Conservation (phyloP, 208 protist species). For the Crithidia bombi region DNA sequence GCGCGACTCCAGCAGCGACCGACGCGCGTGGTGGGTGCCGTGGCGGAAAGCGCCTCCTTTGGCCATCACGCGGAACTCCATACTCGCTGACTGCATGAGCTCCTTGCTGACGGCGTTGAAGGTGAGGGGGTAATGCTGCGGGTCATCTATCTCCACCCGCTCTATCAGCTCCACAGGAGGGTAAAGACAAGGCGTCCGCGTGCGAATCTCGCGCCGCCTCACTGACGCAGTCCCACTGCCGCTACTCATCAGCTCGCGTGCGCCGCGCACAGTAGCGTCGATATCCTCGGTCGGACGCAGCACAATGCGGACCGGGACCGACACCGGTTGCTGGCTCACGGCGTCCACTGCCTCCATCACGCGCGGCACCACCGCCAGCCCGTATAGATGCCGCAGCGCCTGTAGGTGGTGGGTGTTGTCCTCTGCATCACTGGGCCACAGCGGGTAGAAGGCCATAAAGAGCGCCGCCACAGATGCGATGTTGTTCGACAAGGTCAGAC, state of each 20-base stretch:
- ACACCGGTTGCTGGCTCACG: slow-evolving; percentile 75
- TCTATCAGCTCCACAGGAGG: slow-evolving; percentile 69
- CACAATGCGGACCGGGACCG: slow-evolving; percentile 71
- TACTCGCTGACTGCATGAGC: slow-evolving; percentile 18
- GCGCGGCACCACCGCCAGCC: slow-evolving; percentile 91
- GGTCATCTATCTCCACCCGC: slow-evolving; percentile 70
- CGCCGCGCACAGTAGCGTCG: too few relatives aligned
- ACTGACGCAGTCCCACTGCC: background rate
- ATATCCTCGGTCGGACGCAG: slow-evolving; percentile 22
- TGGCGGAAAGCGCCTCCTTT: slow-evolving; percentile 14
- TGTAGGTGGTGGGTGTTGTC: slow-evolving; percentile 95
- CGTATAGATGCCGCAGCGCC: slow-evolving; percentile 95
- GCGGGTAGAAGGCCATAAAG: slow-evolving; percentile 93
- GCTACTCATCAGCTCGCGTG: too few relatives aligned
- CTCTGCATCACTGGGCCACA: slow-evolving; percentile 80
- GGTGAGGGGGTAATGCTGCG: slow-evolving; percentile 65
- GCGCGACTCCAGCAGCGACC: slow-evolving; percentile 41
- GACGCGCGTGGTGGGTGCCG: background rate
- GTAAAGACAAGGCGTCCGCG: slow-evolving; percentile 77
- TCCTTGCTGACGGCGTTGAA: slow-evolving; percentile 22
- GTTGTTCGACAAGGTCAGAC: slow-evolving; percentile 87
- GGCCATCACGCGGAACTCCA: slow-evolving; percentile 32
- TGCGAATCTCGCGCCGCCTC: slow-evolving; percentile 42
- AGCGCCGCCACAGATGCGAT: slow-evolving; percentile 90
- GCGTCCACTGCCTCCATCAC: slow-evolving; percentile 93